Evolutionary conservation across 2,329 filamentous ascomycete genomes (phyloP).

Genomic region (Colletotrichum gloeosporioides): DNA sequence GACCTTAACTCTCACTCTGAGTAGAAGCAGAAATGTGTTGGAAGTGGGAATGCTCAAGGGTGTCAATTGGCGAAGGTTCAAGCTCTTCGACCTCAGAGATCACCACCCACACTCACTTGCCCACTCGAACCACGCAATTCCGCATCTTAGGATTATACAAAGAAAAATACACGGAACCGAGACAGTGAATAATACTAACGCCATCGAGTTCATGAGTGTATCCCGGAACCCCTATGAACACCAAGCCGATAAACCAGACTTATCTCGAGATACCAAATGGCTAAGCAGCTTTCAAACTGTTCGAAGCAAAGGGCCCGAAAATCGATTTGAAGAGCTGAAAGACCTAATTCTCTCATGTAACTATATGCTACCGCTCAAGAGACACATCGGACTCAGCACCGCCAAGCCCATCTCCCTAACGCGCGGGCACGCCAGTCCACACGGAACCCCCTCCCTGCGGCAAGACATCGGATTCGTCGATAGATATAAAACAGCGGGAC

Average conservation of each 20-base stretch:
- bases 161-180: neutral
- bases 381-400: neutral
- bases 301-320: fast-evolving
- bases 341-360: fast-evolving
- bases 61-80: too few species aligned
- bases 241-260: neutral
- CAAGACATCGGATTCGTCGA: neutral
- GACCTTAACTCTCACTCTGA: too few species aligned
- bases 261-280: neutral
- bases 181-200: neutral
- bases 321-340: neutral
- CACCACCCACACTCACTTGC: too few species aligned
- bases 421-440: too few species aligned
- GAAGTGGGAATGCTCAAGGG: too few species aligned
- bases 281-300: neutral
- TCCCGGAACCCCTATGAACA: neutral
- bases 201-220: fast-evolving
- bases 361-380: neutral
- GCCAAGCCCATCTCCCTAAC: too few species aligned
- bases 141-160: too few species aligned
- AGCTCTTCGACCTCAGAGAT: too few species aligned
- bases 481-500: neutral
- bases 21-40: too few species aligned
- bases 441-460: too few species aligned
- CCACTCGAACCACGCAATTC: too few species aligned